phyloP scores from a whole-genome alignment of 2,329 filamentous ascomycete species.

The Cordyceps militaris region DNA sequence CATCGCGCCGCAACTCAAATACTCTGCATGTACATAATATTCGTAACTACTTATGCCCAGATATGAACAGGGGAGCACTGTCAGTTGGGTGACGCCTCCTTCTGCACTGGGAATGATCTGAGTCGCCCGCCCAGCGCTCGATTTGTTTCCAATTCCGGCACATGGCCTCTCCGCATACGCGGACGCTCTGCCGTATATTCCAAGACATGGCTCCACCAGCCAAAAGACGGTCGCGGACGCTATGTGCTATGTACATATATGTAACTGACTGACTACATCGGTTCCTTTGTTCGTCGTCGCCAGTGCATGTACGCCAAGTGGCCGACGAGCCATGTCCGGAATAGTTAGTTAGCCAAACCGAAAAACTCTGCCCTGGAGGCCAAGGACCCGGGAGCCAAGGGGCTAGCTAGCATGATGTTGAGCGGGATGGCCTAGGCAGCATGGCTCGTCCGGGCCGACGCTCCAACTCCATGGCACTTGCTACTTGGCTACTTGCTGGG shows the following conservation, averaged over 20 bases:
- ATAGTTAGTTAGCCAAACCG: not conserved
- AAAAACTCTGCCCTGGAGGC: not conserved
- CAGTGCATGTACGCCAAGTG: not conserved
- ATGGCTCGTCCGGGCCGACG: not conserved
- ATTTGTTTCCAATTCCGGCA: constrained; percentile 2
- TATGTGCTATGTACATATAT: too few species aligned
- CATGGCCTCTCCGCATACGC: not conserved
- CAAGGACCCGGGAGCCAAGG: not conserved
- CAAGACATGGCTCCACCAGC: not conserved
- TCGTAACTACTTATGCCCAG: not conserved
- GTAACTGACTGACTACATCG: too few species aligned
- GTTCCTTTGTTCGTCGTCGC: too few species aligned
- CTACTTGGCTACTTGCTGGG: not conserved
- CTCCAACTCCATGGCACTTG: not conserved
- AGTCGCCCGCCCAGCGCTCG: not conserved
- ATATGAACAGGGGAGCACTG: not conserved
- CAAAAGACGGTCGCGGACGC: not conserved
- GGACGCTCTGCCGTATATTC: not conserved
- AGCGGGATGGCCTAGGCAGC: not conserved
- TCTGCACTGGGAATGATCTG: not conserved
- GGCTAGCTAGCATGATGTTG: not conserved
- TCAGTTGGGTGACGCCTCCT: not conserved
- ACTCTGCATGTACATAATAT: too few species aligned
- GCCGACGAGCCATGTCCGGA: not conserved
- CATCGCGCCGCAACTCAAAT: not conserved